Percentiles rank a stretch among this genome's conserved stretches.
Evolutionary conservation across 2,329 filamentous ascomycete genomes (phyloP).

Genomic region (Coniochaeta prunicola): DNA sequence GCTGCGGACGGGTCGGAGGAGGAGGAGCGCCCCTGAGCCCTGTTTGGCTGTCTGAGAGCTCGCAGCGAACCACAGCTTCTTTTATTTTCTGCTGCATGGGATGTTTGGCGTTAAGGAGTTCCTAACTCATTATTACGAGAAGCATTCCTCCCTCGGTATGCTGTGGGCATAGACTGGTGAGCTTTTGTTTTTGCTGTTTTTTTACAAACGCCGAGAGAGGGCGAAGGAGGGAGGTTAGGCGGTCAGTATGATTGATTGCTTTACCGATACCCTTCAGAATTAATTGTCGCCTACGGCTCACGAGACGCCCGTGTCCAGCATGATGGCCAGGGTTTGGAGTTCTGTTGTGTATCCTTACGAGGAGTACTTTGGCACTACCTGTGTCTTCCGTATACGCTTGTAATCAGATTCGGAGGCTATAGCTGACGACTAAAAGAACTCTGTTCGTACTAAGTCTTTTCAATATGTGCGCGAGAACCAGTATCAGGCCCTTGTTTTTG

Average conservation of each 20-base stretch:
- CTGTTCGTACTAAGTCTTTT: too few relatives aligned
- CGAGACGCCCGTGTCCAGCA: neutral
- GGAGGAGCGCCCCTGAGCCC: conserved; percentile 28
- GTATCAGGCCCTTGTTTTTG: too few relatives aligned
- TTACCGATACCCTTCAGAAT: neutral
- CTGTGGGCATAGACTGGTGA: neutral
- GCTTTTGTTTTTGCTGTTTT: neutral
- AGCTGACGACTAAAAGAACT: too few relatives aligned
- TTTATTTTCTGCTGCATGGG: neutral
- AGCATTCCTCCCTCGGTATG: neutral
- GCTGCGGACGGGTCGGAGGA: conserved; percentile 43
- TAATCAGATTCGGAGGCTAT: neutral
- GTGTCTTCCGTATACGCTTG: neutral
- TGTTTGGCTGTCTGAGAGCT: neutral
- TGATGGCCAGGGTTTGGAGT: neutral
- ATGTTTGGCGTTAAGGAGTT: neutral
- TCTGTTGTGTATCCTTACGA: neutral
- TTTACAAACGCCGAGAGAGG: neutral
- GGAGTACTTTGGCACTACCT: neutral
- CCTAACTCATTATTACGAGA: neutral
- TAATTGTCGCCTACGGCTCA: neutral
- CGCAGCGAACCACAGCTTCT: neutral
- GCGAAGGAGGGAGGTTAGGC: neutral
- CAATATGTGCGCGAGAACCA: too few relatives aligned
- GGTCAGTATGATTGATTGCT: neutral